Percentiles rank a stretch among this genome's conserved stretches.
Evolutionary conservation across 2,329 filamentous ascomycete genomes (phyloP).

Genomic region (Juglanconis sp.): DNA sequence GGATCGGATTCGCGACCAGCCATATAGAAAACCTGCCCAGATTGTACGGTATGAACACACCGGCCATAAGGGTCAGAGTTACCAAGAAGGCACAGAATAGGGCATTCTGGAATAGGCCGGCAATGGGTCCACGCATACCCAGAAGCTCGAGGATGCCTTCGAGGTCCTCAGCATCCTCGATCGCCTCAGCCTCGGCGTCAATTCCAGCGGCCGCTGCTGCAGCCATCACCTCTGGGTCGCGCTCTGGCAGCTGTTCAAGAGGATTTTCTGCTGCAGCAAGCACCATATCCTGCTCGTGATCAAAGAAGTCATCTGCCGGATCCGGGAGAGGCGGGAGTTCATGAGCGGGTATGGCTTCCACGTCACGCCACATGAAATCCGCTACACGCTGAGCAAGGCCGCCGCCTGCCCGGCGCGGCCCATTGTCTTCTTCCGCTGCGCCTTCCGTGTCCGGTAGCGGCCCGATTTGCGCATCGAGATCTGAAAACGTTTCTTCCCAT

Average conservation of each 20-base stretch:
- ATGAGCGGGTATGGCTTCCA: constrained; percentile 51
- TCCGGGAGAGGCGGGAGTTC: constrained; percentile 43
- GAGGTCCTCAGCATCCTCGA: constrained; percentile 87
- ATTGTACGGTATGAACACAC: constrained; percentile 89
- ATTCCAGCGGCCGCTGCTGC: constrained; percentile 66
- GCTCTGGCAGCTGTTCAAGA: constrained; percentile 29
- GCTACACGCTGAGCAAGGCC: constrained; percentile 44
- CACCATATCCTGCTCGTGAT: constrained; percentile 30
- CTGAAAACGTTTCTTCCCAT: constrained; percentile 13
- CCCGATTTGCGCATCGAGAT: constrained; percentile 8
- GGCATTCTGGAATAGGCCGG: constrained; percentile 87
- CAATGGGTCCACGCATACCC: constrained; percentile 90
- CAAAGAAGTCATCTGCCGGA: constrained; percentile 37
- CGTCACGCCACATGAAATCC: constrained; percentile 61
- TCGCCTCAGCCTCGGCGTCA: constrained; percentile 71
- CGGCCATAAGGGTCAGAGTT: constrained; percentile 77
- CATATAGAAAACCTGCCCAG: constrained; percentile 82
- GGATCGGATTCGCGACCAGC: constrained; percentile 73
- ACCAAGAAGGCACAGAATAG: constrained; percentile 92
- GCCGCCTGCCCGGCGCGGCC: constrained; percentile 29
- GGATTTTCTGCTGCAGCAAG: constrained; percentile 23
- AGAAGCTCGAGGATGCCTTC: constrained; percentile 95
- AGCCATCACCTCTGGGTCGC: constrained; percentile 58
- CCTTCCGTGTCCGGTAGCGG: not conserved
- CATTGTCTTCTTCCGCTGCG: not conserved